A percentile compares a stretch with the other conserved stretches of the same genome.
Evolutionary conservation across 306 rosid species (phyloP).

Genomic region (Amphicarpaea edgeworthii): DNA sequence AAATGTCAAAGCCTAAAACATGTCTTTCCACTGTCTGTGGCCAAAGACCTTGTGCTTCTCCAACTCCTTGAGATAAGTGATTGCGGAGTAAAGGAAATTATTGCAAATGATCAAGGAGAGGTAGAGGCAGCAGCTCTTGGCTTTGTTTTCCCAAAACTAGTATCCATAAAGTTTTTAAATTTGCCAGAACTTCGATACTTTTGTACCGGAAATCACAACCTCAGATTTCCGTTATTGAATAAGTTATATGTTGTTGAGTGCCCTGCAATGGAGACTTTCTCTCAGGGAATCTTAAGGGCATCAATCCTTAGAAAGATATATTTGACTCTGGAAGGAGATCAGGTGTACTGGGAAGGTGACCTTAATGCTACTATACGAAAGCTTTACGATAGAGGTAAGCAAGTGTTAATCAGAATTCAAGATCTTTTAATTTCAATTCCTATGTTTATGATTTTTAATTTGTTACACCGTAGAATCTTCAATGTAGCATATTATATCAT

Average conservation of each 20-base stretch:
- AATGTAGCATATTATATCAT: not conserved
- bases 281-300: constrained; percentile 46
- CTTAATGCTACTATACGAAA: constrained; percentile 47
- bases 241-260: constrained; percentile 46
- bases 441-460: not conserved
- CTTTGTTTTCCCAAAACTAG: constrained; percentile 48
- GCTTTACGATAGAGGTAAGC: constrained; percentile 38
- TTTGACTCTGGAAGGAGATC: constrained; percentile 45
- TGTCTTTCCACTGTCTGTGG: constrained; percentile 52
- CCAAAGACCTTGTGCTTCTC: constrained; percentile 49
- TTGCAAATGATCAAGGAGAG: constrained; percentile 39
- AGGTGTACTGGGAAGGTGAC: constrained; percentile 46
- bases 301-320: constrained; percentile 47
- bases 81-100: constrained; percentile 47
- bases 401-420: constrained; percentile 17
- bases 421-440: not conserved
- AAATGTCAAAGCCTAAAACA: constrained; percentile 43
- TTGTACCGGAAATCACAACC: constrained; percentile 47
- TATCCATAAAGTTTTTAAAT: constrained; percentile 40
- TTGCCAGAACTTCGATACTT: constrained; percentile 47
- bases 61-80: constrained; percentile 48
- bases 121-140: constrained; percentile 37
- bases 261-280: constrained; percentile 51
- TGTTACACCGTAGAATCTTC: not conserved
- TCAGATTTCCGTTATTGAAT: constrained; percentile 51